Evolutionary conservation across 2,329 filamentous ascomycete genomes (phyloP), one percentile per base, ranked within the genome.

Genomic region (Colletotrichum acutatum): DNA sequence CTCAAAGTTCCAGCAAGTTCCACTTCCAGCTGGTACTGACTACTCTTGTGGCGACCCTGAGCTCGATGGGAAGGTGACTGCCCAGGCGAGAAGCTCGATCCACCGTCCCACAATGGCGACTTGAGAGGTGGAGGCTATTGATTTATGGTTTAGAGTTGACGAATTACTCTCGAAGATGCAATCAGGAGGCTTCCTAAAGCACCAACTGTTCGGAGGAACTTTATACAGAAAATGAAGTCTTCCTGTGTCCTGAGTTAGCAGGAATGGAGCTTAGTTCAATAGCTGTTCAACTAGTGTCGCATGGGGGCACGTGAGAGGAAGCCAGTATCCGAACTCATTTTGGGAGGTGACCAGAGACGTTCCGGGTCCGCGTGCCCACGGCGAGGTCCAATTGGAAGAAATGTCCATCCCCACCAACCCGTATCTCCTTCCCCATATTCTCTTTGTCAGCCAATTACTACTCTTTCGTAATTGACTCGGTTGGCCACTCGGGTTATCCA

Each of bases 81-180:
- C 37, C 26, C 37, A 37, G 32, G 22, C 11, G 19, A 53, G 42
- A 46, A 28, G 9, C 16, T 19, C 16, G 69, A 24, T 64, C 62
- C 58, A 72, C 53, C 22, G 64, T 58, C 28, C 69, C 59, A 64
- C 66, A 49, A 59, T 8, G 22, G 30, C n/a, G 52, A 19, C 19
- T 34, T 22, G 66, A 58, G 49, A 30, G 42, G 54, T 22, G 42
- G 42, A 49, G 42, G 42, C n/a, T 16, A 34, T 22, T 12, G 57
- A 28, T 49, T 49, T 12, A 34, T 32, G 32, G 26, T 69, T 42
- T 68, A 52, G 54, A 58, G 69, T 58, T 52, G 19, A 26, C 16
- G 37, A 16, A 9, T 49, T 7, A 7, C 16, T 19, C 4, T 4
- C 1, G 19, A n/a, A 19, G 42, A 49, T 11, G n/a, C n/a, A 49